Percentiles rank a stretch among this genome's conserved stretches.
Evolutionary conservation across 169 alveolate genomes (phyloP).

Genomic region (Eimeria sp.): DNA sequence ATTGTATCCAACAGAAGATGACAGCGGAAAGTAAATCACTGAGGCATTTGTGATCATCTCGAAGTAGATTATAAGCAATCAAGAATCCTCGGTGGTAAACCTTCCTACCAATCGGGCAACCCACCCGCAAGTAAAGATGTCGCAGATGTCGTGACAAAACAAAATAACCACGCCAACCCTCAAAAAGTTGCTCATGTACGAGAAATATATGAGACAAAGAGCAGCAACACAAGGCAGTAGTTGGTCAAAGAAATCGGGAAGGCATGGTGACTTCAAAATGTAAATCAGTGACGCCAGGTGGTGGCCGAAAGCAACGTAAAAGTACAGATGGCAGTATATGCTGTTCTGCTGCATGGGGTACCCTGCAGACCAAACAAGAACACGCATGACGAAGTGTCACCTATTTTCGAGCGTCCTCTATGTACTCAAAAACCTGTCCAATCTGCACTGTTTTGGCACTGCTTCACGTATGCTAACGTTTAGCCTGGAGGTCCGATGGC

Average conservation of each 20-base stretch:
- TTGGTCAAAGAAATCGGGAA: conserved; percentile 88
- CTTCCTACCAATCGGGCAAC: neutral
- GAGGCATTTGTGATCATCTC: neutral
- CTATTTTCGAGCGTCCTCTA: neutral
- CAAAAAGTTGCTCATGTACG: conserved; percentile 87
- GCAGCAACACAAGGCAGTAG: conserved; percentile 87
- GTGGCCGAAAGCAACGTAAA: conserved; percentile 86
- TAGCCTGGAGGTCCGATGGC: neutral
- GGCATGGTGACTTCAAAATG: conserved; percentile 81
- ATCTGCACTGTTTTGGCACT: neutral
- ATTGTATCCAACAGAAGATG: neutral
- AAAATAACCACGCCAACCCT: conserved; percentile 87
- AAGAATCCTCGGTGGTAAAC: neutral
- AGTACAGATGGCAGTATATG: conserved; percentile 84
- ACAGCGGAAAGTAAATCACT: neutral
- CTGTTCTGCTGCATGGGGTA: conserved; percentile 87
- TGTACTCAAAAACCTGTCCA: neutral
- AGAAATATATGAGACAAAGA: conserved; percentile 86
- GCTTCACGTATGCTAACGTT: neutral
- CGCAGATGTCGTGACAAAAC: conserved; percentile 89
- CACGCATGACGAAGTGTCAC: neutral
- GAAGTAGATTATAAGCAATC: neutral
- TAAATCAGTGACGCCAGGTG: conserved; percentile 84
- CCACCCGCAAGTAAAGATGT: conserved; percentile 88
- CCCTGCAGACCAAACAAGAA: conserved; percentile 71